Conservation (phyloP, 371 early-diverging fungal species). For the Mucor indicus region DNA sequence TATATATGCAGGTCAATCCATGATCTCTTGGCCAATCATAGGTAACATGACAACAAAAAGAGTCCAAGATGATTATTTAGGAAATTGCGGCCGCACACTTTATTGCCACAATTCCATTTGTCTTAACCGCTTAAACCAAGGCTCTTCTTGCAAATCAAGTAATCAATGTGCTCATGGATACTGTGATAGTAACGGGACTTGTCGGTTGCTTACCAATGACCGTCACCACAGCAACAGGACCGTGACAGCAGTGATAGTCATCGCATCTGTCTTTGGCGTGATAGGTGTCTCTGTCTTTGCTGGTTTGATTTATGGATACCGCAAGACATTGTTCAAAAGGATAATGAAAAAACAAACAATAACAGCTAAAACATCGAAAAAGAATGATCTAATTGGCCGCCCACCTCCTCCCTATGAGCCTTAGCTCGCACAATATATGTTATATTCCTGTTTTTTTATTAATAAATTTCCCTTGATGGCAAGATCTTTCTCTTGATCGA, state of each 20-base stretch:
- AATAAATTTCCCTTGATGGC: no score
- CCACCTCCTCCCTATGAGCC: no score
- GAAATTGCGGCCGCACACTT: constrained; percentile 11
- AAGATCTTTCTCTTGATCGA: no score
- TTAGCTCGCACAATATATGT: no score
- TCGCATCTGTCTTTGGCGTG: constrained; percentile 8
- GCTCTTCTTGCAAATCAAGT: background rate
- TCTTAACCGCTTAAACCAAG: background rate
- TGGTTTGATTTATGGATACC: background rate
- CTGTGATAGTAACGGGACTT: background rate
- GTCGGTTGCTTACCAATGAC: background rate
- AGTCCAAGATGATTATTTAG: constrained; percentile 4
- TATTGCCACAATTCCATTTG: constrained; percentile 12
- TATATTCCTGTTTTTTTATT: no score
- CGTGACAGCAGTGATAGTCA: background rate
- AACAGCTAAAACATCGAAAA: no score
- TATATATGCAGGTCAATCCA: background rate
- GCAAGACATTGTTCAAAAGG: no score
- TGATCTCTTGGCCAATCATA: constrained; percentile 8
- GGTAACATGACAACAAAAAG: background rate
- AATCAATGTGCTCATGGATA: constrained; percentile 8
- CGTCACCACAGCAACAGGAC: background rate
- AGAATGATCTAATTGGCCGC: no score
- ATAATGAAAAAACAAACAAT: no score
- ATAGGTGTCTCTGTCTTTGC: background rate